Evolutionary conservation across 1,284 basidiomycete species (phyloP), one percentile per base, ranked within the genome.

Genomic region (Trametes pubescens): DNA sequence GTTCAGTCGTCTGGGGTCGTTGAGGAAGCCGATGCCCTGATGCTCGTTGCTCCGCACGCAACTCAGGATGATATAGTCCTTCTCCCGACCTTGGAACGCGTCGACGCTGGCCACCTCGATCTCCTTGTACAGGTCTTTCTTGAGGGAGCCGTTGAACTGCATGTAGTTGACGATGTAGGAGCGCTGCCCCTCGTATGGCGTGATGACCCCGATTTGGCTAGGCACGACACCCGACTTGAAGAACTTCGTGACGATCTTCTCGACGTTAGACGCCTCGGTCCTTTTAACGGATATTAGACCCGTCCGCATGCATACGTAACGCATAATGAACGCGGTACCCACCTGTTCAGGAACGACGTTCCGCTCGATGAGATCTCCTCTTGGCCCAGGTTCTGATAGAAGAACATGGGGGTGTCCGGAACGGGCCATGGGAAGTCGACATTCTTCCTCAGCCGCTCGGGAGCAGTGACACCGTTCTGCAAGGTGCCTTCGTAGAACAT

Each of bases 401-500:
- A 99, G 84, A 99, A 98, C 97, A 99, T 99, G 21, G 98, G 98
- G 8, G 95, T 96, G 71, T 96, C 94, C n/a, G 94, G 92, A 37
- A 95, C 89, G 4, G 98, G 98, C 98, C 98, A 99, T 1, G 98
- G 98, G 80, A 99, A 99, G 77, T 99, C 97, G 56, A 99, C 95
- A 72, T 98, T 95, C 83, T 96, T 98, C 78, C 96, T 87, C 69
- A 99, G 81, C 51, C 98, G 88, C 77, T 99, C 98, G 1, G 98
- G 97, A 13, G 98, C 98, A 11, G 98, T 99, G 64, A 99, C 98
- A 79, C 98, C 98, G 77, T 99, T 99, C 81, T 99, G 98, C 51
- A 99, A 81, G 0, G 96, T 98, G 22, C 98, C 98, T 77, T 99
- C 98, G 80, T 99, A 99, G 82, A 99, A 99, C 97, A 99, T 99